These are phyloP conservation scores for Podaxis carcinomalis DNA, from an alignment of 768 basidiomycete genomes.

Conservation along the genomic window DNA sequence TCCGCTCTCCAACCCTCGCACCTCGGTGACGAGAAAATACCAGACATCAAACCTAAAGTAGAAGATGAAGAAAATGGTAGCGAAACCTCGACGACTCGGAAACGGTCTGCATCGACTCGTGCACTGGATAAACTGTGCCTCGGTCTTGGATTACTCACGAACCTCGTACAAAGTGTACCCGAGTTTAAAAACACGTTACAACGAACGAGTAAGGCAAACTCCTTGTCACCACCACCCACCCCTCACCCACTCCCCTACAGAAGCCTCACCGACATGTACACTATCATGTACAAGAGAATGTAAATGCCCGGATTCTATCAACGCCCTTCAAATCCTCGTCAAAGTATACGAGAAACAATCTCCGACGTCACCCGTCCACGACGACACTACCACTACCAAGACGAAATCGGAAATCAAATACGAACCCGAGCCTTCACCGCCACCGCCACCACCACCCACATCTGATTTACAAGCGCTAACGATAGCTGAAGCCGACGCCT, in stretches of 20 bases:
- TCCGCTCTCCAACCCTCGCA: slow-evolving; percentile 19
- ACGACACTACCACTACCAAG: not conserved
- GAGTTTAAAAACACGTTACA: slow-evolving; percentile 43
- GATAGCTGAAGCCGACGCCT: slow-evolving; percentile 32
- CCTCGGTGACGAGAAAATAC: not conserved
- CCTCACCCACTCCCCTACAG: slow-evolving; percentile 25
- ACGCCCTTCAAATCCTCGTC: slow-evolving; percentile 47
- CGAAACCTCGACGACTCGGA: not conserved
- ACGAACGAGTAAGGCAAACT: slow-evolving; percentile 42
- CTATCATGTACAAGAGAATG: slow-evolving; percentile 51
- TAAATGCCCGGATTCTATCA: slow-evolving; percentile 40
- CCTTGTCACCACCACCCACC: not conserved
- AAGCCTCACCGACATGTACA: slow-evolving; percentile 46
- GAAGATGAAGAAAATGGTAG: slow-evolving; percentile 14
- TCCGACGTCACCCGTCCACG: slow-evolving; percentile 15
- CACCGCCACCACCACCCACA: slow-evolving; percentile 13
- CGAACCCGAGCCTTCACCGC: slow-evolving; percentile 14
- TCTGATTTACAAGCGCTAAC: not conserved
- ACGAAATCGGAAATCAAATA: slow-evolving; percentile 14
- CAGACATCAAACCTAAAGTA: slow-evolving; percentile 7
- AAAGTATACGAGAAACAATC: slow-evolving; percentile 41
- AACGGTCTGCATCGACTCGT: slow-evolving; percentile 21
- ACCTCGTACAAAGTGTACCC: slow-evolving; percentile 60
- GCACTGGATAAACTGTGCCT: slow-evolving; percentile 72
- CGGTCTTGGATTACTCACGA: slow-evolving; percentile 70